These are phyloP conservation scores for Pseudogymnoascus verrucosus DNA, from an alignment of 2,329 filamentous ascomycete species.

Conservation along the genomic window DNA sequence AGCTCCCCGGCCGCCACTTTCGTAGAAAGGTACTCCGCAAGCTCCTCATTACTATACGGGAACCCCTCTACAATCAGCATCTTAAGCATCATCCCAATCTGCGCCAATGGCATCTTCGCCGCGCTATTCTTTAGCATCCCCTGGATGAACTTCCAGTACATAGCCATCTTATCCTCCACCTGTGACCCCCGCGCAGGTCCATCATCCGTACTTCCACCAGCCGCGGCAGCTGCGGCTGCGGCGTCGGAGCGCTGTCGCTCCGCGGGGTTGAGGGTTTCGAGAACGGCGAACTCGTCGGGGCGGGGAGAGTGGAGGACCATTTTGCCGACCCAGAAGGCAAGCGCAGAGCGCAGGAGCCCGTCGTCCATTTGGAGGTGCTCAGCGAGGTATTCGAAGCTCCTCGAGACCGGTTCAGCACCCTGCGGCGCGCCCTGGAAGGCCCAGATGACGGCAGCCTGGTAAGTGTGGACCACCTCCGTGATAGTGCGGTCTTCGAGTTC, in stretches of 20 bases:
- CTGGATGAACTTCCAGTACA: conserved; percentile 88
- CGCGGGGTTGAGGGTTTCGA: conserved; percentile 51
- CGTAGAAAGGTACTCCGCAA: conserved; percentile 68
- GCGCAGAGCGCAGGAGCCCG: conserved; percentile 57
- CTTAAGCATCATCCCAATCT: conserved; percentile 92
- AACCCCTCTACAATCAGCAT: conserved; percentile 86
- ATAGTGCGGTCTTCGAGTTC: conserved; percentile 75
- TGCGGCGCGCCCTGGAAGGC: conserved; percentile 53
- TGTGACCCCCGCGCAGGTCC: conserved; percentile 34
- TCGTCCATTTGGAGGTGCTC: conserved; percentile 61
- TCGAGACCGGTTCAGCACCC: conserved; percentile 24
- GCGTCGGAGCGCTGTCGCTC: conserved; percentile 27
- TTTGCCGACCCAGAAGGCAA: conserved; percentile 65
- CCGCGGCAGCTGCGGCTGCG: conserved; percentile 17
- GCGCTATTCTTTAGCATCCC: conserved; percentile 93
- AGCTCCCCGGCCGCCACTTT: conserved; percentile 68
- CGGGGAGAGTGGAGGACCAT: conserved; percentile 52
- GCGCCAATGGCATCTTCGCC: conserved; percentile 65
- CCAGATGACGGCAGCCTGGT: conserved; percentile 81
- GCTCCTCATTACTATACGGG: conserved; percentile 80
- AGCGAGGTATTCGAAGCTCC: conserved; percentile 46
- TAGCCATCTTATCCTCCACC: conserved; percentile 55
- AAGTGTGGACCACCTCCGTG: conserved; percentile 65
- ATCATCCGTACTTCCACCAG: conserved; percentile 32
- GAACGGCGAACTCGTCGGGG: conserved; percentile 54